Evolutionary conservation across 2,329 filamentous ascomycete genomes (phyloP).

Genomic region (Cadophora sp.): DNA sequence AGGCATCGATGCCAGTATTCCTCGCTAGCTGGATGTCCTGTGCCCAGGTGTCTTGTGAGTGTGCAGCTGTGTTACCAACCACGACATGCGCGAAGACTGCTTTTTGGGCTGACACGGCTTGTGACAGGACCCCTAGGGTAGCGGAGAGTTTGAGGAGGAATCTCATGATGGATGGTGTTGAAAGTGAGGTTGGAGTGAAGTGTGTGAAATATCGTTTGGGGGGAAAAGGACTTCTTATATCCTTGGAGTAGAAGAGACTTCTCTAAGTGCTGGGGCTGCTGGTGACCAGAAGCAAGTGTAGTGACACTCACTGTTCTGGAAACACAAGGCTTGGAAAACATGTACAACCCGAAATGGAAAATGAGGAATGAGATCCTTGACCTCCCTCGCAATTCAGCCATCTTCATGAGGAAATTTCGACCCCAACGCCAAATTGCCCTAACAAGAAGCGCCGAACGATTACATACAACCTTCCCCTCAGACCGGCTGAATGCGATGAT

Average conservation of each 20-base stretch:
- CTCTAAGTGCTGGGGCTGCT: neutral
- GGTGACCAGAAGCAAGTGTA: no score
- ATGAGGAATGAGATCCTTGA: neutral
- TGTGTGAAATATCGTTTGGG: neutral
- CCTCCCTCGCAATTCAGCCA: neutral
- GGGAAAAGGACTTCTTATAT: neutral
- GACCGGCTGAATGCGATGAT: neutral
- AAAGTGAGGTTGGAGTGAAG: neutral
- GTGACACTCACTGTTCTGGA: neutral
- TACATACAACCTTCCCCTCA: neutral
- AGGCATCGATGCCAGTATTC: slow-evolving; percentile 48
- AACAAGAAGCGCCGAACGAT: neutral
- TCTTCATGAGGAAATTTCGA: neutral
- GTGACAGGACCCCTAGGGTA: slow-evolving; percentile 19
- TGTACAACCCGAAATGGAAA: neutral
- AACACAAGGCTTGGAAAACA: neutral
- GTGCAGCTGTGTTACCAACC: slow-evolving; percentile 44
- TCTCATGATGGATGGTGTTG: slow-evolving; percentile 24
- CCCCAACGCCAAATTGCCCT: neutral
- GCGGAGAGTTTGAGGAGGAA: slow-evolving; percentile 16
- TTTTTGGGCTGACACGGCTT: slow-evolving; percentile 33
- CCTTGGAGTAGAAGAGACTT: neutral
- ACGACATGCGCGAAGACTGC: slow-evolving; percentile 43
- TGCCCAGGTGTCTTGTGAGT: slow-evolving; percentile 42
- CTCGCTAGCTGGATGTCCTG: slow-evolving; percentile 45